Base-by-base conservation (phyloP, 1,284 basidiomycete species). In the Ustanciosporium gigantosporum region DNA sequence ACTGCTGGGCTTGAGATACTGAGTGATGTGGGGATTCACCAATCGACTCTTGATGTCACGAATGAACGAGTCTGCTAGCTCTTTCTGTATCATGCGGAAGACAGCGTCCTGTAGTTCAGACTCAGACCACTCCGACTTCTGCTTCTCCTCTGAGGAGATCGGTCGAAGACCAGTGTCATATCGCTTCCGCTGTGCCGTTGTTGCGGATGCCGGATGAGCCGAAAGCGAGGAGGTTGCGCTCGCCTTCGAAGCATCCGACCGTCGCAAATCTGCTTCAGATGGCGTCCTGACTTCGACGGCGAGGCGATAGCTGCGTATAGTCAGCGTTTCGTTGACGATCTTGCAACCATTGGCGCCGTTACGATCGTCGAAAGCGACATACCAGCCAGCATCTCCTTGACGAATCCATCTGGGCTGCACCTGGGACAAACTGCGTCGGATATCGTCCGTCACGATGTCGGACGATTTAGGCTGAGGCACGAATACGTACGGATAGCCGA, bases 41-140 rank as follows among this genome's bases (percentile, higher is more conserved):
- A 89, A 76, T 7, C 85, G 82, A 32, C 86, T 85, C 67, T 82
- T 81, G 24, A 91, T 81, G 66, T 91, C 90, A 76, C 84, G 86
- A 76, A 85, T 81, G 41, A 91, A 80, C 40, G 84, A 66, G 3
- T 72, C 78, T 51, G 80, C 79, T 34, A 92, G 80, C 70, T 91
- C 88, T 29, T 79, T 80, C 36, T 86, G 56, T 39, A 91, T 84
- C 38, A 85, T 78, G 55, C 82, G 81, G 60, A 83, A 81, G 3
- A 88, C 88, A 31, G 83, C 81, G 7, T 82, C 82, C 14, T 87
- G 78, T 25, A 89, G 79, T 68, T 88, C 87, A 3, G 79, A 79
- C 4, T 84, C 82, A 9, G 80, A 82, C 84, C 83, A 86, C 9
- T 78, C 77, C 23, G 81, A 82, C 70, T 83, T 82, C 16, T 47